A percentile compares a stretch with the other conserved stretches of the same genome.
These are phyloP conservation scores for Haplosporangium sp. DNA, from an alignment of 371 early-diverging fungal species.

Conservation along the genomic window DNA sequence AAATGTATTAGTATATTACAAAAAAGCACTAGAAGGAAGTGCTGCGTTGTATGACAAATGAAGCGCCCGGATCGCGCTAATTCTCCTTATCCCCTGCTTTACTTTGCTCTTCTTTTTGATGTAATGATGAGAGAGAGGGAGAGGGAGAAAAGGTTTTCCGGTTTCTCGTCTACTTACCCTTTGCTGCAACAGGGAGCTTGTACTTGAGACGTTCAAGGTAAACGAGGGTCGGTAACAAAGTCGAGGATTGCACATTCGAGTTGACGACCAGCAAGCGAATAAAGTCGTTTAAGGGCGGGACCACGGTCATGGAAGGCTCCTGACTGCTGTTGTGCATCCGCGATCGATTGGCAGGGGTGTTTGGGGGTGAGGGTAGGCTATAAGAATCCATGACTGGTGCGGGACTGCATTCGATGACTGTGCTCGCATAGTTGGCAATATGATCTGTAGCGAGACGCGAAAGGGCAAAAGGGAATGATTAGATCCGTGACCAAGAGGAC, in stretches of 20 bases:
- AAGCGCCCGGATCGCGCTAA: neutral
- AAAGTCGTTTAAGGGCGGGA: constrained; percentile 64
- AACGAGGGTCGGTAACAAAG: constrained; percentile 68
- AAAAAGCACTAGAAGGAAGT: neutral
- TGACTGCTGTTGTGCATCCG: constrained; percentile 18
- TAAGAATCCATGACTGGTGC: constrained; percentile 46
- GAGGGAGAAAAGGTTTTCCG: neutral
- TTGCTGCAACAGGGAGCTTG: constrained; percentile 52
- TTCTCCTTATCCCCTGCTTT: no score
- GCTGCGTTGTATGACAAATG: neutral
- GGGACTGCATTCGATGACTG: constrained; percentile 63
- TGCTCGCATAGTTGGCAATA: constrained; percentile 61
- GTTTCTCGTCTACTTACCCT: constrained; percentile 29
- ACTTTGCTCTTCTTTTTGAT: neutral
- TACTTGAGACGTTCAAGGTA: constrained; percentile 66
- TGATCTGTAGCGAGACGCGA: constrained; percentile 22
- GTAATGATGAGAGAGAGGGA: neutral
- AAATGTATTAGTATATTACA: neutral
- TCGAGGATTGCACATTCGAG: constrained; percentile 69
- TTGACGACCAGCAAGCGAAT: constrained; percentile 63
- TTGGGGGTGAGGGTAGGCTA: constrained; percentile 36
- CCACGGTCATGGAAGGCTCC: constrained; percentile 31
- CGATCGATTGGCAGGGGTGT: constrained; percentile 39
- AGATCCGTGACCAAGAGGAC: no score
- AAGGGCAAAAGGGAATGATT: neutral